A percentile compares a stretch with the other conserved stretches of the same genome.
Conservation (phyloP, 345 rosid genomes). For the Populus deltoides region DNA sequence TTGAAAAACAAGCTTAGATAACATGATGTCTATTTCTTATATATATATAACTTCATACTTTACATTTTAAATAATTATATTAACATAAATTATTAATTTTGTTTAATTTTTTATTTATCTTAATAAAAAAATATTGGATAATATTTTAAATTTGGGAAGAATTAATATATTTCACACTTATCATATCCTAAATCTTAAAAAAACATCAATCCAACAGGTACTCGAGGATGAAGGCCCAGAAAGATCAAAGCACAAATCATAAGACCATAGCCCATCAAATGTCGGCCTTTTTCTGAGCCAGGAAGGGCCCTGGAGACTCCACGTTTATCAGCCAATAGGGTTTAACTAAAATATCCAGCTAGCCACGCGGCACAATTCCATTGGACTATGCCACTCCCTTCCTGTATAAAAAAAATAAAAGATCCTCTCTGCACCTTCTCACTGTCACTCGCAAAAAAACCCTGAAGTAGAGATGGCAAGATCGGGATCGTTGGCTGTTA, state of each 20-base stretch:
- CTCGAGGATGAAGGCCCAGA: neutral
- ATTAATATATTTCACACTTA: no score
- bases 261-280: neutral
- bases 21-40: no score
- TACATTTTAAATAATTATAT: no score
- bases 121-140: neutral
- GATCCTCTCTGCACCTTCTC: neutral
- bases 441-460: neutral
- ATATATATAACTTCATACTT: no score
- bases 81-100: no score
- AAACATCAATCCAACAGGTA: no score
- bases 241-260: neutral
- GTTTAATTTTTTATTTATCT: no score
- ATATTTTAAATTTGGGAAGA: neutral
- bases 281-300: neutral
- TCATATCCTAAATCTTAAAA: neutral
- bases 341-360: neutral
- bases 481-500: slow-evolving; percentile 33
- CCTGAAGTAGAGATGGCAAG: slow-evolving; percentile 42
- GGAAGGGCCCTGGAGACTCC: neutral
- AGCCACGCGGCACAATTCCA: slow-evolving; percentile 10
- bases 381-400: neutral
- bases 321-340: slow-evolving; percentile 19
- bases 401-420: neutral
- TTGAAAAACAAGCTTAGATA: no score